Evolutionary conservation across 1,284 basidiomycete species (phyloP).

Genomic region (Ceratobasidium sp.): DNA sequence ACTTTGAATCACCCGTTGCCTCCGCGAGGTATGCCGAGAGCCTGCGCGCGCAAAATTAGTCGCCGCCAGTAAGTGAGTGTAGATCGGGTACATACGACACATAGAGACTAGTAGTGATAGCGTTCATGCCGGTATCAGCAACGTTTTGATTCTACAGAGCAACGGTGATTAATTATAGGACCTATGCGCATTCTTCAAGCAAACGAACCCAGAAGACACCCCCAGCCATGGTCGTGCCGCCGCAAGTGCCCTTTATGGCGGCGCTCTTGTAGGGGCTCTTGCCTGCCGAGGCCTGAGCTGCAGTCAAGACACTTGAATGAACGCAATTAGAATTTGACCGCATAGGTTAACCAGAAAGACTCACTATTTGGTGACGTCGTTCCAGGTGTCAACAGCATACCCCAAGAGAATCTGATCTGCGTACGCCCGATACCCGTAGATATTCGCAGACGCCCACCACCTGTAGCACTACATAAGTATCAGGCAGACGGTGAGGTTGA

Average conservation of each 20-base stretch:
- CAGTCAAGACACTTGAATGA: slow-evolving; percentile 59
- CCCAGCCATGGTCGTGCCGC: slow-evolving; percentile 65
- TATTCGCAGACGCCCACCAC: slow-evolving; percentile 68
- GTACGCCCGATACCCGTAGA: slow-evolving; percentile 65
- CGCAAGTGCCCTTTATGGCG: slow-evolving; percentile 60
- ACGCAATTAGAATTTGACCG: neutral
- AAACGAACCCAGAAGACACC: slow-evolving; percentile 66
- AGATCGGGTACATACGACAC: slow-evolving; percentile 52
- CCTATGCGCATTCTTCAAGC: neutral
- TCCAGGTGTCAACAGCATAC: slow-evolving; percentile 66
- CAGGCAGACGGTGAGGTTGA: neutral
- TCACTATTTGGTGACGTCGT: slow-evolving; percentile 63
- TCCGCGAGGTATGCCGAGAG: slow-evolving; percentile 65
- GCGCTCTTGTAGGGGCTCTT: slow-evolving; percentile 61
- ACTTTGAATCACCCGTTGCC: slow-evolving; percentile 61
- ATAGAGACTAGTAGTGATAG: slow-evolving; percentile 27
- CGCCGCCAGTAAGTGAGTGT: neutral
- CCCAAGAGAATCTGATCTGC: slow-evolving; percentile 59
- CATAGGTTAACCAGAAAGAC: slow-evolving; percentile 47
- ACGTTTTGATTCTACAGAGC: slow-evolving; percentile 13
- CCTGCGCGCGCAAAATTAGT: neutral
- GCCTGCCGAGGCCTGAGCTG: slow-evolving; percentile 58
- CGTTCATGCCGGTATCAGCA: slow-evolving; percentile 52
- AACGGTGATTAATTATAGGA: neutral
- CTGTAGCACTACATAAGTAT: slow-evolving; percentile 51